These are phyloP conservation scores for Martiniozyma abietophila DNA, from an alignment of 805 yeast species.

Conservation along the genomic window DNA sequence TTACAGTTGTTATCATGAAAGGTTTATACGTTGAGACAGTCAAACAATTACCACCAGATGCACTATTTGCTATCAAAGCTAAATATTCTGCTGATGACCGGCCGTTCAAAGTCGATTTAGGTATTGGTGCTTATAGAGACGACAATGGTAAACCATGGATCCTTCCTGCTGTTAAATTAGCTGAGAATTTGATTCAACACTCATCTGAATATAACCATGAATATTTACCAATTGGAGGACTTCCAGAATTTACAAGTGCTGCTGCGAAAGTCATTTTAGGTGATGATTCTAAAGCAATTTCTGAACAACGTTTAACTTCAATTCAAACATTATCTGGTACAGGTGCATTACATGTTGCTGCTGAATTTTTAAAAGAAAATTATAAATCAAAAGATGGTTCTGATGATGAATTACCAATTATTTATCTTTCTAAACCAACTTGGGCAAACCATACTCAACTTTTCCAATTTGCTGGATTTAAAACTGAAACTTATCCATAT, in stretches of 20 bases:
- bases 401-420: conserved; percentile 26
- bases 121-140: conserved; percentile 94
- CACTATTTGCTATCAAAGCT: conserved; percentile 73
- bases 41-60: conserved; percentile 71
- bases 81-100: conserved; percentile 52
- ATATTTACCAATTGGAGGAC: conserved; percentile 77
- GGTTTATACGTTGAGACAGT: conserved; percentile 30
- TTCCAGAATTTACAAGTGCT: conserved; percentile 52
- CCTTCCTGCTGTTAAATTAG: conserved; percentile 66
- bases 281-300: conserved; percentile 41
- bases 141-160: conserved; percentile 85
- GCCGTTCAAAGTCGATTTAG: conserved; percentile 67
- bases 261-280: conserved; percentile 73
- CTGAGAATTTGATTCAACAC: conserved; percentile 54
- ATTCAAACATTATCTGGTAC: conserved; percentile 81
- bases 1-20: conserved; percentile 13
- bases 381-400: conserved; percentile 25
- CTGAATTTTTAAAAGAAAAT: conserved; percentile 51
- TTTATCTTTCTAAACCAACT: conserved; percentile 83
- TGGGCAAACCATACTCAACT: conserved; percentile 95
- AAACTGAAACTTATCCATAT: conserved; percentile 69
- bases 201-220: conserved; percentile 72
- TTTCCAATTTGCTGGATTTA: conserved; percentile 60
- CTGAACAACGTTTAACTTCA: conserved; percentile 43
- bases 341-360: conserved; percentile 87